Conservation (phyloP, 2,329 filamentous ascomycete genomes). For the Nectriaceae sp. region DNA sequence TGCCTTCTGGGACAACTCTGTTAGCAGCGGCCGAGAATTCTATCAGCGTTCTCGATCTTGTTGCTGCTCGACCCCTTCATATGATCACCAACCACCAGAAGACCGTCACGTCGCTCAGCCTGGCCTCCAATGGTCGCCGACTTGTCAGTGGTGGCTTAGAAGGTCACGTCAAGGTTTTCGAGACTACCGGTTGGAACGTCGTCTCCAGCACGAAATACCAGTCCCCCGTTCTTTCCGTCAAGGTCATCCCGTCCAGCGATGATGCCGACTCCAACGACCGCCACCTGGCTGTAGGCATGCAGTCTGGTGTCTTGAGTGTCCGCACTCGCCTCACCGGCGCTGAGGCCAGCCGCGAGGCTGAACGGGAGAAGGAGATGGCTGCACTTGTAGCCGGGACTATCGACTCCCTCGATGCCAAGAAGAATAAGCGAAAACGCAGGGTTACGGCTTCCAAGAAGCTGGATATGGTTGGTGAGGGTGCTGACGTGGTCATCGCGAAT, state of each 20-base stretch:
- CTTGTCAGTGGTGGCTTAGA: constrained; percentile 88
- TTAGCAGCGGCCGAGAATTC: constrained; percentile 83
- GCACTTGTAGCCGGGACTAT: constrained; percentile 77
- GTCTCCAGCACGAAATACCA: constrained; percentile 95
- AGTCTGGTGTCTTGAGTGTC: constrained; percentile 87
- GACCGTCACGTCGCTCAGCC: constrained; percentile 84
- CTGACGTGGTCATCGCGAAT: constrained; percentile 86
- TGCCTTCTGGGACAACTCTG: constrained; percentile 83
- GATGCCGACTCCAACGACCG: constrained; percentile 68
- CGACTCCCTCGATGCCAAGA: constrained; percentile 73
- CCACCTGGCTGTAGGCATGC: constrained; percentile 93
- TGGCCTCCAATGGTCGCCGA: constrained; percentile 78
- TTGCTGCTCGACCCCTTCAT: constrained; percentile 84
- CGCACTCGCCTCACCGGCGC: constrained; percentile 84
- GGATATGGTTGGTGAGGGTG: constrained; percentile 81
- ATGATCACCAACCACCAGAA: constrained; percentile 95
- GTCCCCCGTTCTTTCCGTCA: constrained; percentile 83
- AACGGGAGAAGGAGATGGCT: constrained; percentile 82
- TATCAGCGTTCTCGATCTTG: constrained; percentile 88
- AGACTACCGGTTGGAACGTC: constrained; percentile 92
- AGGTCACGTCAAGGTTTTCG: constrained; percentile 95
- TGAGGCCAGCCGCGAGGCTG: constrained; percentile 74
- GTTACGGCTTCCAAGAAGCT: constrained; percentile 54
- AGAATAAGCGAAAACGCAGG: constrained; percentile 67
- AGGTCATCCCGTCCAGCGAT: constrained; percentile 59